These are phyloP conservation scores for Stropharia rugosoannulata DNA, from an alignment of 768 basidiomycete species.

Conservation along the genomic window DNA sequence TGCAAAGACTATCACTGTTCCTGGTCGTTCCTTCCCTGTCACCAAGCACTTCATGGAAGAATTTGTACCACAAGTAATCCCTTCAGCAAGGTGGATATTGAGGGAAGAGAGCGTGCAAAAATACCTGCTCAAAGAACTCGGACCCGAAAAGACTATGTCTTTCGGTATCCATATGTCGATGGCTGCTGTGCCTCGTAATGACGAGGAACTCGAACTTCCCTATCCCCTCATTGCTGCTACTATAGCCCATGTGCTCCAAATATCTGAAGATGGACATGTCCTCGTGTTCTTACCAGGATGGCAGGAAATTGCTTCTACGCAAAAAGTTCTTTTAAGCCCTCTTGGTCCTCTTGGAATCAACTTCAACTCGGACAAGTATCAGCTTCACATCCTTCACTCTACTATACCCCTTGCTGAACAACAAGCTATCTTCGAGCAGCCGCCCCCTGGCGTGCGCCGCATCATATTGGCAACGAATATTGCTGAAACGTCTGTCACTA, in stretches of 20 bases:
- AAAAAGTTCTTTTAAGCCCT: constrained; percentile 56
- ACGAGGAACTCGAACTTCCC: constrained; percentile 71
- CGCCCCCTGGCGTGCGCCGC: constrained; percentile 72
- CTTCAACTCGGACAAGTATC: constrained; percentile 56
- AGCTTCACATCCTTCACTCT: constrained; percentile 85
- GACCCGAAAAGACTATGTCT: constrained; percentile 22
- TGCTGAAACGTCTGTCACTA: constrained; percentile 93
- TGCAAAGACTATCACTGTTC: constrained; percentile 75
- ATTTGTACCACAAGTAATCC: constrained; percentile 52
- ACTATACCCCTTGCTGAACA: constrained; percentile 87
- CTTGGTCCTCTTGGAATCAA: constrained; percentile 52
- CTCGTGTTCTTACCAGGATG: constrained; percentile 92
- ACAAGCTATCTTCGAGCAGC: constrained; percentile 85
- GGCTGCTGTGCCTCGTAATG: constrained; percentile 24
- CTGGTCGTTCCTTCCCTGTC: constrained; percentile 93
- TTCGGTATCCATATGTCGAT: constrained; percentile 23
- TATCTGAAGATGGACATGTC: constrained; percentile 80
- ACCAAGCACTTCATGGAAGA: constrained; percentile 80
- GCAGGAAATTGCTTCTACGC: constrained; percentile 83
- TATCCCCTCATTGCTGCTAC: constrained; percentile 78
- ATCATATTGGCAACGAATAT: constrained; percentile 95
- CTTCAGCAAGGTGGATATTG: constrained; percentile 62
- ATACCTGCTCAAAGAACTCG: constrained; percentile 73
- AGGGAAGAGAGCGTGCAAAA: constrained; percentile 65
- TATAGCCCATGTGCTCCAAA: constrained; percentile 72